A percentile compares a stretch with the other conserved stretches of the same genome.
phyloP scores from a whole-genome alignment of 2,329 filamentous ascomycete genomes.

The Pseudogymnoascus sp. region DNA sequence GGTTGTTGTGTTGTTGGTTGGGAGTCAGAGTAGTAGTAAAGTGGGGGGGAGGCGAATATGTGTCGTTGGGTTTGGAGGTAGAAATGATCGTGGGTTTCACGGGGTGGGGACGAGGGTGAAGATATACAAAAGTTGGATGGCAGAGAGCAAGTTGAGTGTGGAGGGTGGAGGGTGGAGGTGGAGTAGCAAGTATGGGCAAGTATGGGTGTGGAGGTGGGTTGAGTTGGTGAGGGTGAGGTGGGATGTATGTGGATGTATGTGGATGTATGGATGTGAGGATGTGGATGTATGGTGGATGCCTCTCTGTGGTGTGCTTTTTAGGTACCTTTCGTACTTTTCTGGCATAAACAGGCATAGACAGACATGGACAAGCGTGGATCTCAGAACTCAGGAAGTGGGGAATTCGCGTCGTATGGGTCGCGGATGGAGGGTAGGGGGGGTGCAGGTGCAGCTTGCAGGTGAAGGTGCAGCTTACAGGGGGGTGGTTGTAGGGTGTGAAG shows the following conservation, averaged over 20 bases:
- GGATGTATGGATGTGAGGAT: neutral
- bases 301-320: neutral
- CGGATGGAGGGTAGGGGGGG: neutral
- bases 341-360: too few species aligned
- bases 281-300: too few species aligned
- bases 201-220: neutral
- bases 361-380: neutral
- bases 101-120: neutral
- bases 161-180: neutral
- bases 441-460: neutral
- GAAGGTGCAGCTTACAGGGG: too few species aligned
- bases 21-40: neutral
- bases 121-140: neutral
- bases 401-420: too few species aligned
- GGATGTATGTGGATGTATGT: neutral
- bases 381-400: too few species aligned
- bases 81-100: neutral
- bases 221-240: neutral
- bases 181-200: too few species aligned
- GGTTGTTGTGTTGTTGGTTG: too few species aligned
- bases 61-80: too few species aligned
- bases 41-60: neutral
- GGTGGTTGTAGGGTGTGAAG: too few species aligned
- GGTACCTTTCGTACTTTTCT: too few species aligned
- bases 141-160: neutral